Base-by-base conservation (phyloP, 257 asterid genomes). In the Galeopsis tetrahit region DNA sequence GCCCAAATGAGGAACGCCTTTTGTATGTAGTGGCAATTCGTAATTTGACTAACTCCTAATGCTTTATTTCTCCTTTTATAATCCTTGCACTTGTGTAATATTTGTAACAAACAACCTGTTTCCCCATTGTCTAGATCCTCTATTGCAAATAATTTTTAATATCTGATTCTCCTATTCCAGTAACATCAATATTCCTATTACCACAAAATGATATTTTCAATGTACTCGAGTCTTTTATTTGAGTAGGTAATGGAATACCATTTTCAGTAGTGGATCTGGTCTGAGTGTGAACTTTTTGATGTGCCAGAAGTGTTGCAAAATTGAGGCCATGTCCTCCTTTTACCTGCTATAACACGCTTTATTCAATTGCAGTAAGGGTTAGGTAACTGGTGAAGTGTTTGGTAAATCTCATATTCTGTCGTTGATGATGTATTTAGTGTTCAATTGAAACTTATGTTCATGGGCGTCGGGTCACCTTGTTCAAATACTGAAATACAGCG, bases 321-420 rank as follows among this genome's bases (percentile, higher is more conserved):
- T 11, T 63, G 6, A 51, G 38, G 69, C 62, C 55, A 39, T 56
- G 13, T 40, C 9, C 46, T 48, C 34, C 62, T 48, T 33, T 36
- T 48, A 11, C 61, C 10, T 44, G 33, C 63, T 49, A 56, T 53
- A 66, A 11, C 7, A 31, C 17, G 62, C 52, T 56, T 28, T 55
- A n/a, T 31, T 33, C 61, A 7, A 21, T 28, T 55, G 61, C 35
- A 17, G 10, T 53, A 55, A 15, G n/a, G 35, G 21, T 63, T 56
- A 14, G n/a, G 5, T 65, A 39, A 42, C 31, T 10, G 33, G 43
- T 55, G n/a, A 61, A 63, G 64, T 63, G 35, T 35, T 56, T 10
- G 39, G 42, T 59, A 56, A 66, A 58, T 63, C 68, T 8, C 53
- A 43, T 55, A 42, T 17, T 14, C 65, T 68, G 55, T 52, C 40